Base-by-base conservation (phyloP, 106 monocot species). In the Agapanthus africanus region DNA sequence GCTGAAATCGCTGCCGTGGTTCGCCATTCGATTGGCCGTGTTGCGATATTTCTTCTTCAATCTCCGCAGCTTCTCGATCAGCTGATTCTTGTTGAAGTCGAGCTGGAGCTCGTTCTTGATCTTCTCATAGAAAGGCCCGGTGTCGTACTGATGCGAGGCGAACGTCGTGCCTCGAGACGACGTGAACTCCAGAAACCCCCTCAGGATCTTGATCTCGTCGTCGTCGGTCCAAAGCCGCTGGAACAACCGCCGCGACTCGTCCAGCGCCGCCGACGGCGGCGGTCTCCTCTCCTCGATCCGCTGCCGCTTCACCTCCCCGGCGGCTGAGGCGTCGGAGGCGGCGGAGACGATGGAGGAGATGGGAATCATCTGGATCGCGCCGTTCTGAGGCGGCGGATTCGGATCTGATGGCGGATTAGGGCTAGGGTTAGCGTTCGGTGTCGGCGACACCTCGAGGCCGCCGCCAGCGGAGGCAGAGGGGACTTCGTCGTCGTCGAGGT, bases 21-120 rank as follows among this genome's bases (percentile, higher is more conserved):
- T 67, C 60, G 56, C 74, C 77, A 88, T 90, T 39, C 86, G 76
- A 51, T 23, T 65, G 63, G 84, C 79, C 44, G 85, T 83, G 57
- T 89, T 86, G 36, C 93, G 76, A 70, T 99, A 99, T 82, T 99
- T 99, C 82, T 91, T 91, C 85, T 99, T 99, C 44, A 99, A 74
- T n/a, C 99, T 77, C 19, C 99, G 77, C 37, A 99, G 83, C 78
- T 99, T 99, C 90, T 99, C 93, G 54, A 93, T 84, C 30, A 99
- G 83, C 79, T 99, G 99, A 66, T 87, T 99, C 83, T 93, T 93
- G 65, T 82, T 84, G 81, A 93, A 99, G 37, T 93, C 99, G n/a
- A 93, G 77, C 73, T 81, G 81, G 37, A 99, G 83, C 61, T 75
- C 74, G 40, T 81, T 76, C 69, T 75, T 79, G 78, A 93, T 99